Conservation (phyloP, 768 basidiomycete genomes). For the Panaeolus cyanescens region DNA sequence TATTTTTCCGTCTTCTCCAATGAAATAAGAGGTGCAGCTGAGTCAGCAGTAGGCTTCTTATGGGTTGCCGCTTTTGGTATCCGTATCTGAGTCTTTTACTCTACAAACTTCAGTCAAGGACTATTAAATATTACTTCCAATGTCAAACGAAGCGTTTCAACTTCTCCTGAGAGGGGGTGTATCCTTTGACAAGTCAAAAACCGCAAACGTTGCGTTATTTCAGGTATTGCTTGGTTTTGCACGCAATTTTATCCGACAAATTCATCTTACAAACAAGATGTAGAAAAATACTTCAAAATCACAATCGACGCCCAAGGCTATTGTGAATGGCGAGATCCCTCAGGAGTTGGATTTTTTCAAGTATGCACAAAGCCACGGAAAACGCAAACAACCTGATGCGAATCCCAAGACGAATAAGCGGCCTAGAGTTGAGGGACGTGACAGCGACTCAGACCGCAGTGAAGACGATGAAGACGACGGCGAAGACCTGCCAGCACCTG, state of each 20-base stretch:
- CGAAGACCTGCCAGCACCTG: background rate
- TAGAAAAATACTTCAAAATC: slow-evolving; percentile 7
- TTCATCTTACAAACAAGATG: slow-evolving; percentile 1
- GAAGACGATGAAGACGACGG: background rate
- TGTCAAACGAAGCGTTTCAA: slow-evolving; percentile 73
- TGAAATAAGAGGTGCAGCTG: too few relatives aligned
- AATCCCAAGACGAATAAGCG: slow-evolving; percentile 31
- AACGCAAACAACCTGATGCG: slow-evolving; percentile 44
- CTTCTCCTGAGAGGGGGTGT: slow-evolving; percentile 86
- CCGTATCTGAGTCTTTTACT: background rate
- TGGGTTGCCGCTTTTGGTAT: background rate
- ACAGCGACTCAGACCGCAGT: slow-evolving; percentile 26
- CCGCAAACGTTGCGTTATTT: slow-evolving; percentile 68
- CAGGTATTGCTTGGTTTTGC: slow-evolving; percentile 38
- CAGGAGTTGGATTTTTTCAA: slow-evolving; percentile 91
- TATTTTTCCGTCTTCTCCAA: too few relatives aligned
- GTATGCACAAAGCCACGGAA: slow-evolving; percentile 64
- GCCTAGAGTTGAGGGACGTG: slow-evolving; percentile 28
- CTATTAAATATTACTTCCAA: slow-evolving; percentile 3
- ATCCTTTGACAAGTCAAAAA: slow-evolving; percentile 81
- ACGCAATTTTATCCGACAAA: slow-evolving; percentile 6
- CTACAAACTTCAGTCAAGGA: background rate
- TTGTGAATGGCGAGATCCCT: slow-evolving; percentile 54
- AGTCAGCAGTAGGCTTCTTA: too few relatives aligned
- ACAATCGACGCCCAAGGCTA: slow-evolving; percentile 15